Base-by-base conservation (phyloP, 306 rosid species). In the Castanea sativa region DNA sequence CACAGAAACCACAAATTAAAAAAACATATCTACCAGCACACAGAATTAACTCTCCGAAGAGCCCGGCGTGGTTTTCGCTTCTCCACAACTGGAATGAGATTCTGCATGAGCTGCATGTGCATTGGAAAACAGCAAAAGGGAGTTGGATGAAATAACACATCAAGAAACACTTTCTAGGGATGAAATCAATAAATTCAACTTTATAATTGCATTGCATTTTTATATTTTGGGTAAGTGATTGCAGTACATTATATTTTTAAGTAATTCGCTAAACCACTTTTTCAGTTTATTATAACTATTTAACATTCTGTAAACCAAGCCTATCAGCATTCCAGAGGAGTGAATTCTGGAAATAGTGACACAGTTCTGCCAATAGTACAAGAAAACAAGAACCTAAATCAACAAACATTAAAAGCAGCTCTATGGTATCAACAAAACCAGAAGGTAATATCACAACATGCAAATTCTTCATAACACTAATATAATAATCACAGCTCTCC, bases 41-140 rank as follows among this genome's bases (percentile, higher is more conserved):
- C 25, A 73, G 97, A 90, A 78, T 82, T 78, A 20, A 78, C 77
- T 84, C 97, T 90, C 55, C 83, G 83, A 61, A 85, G 92, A 61
- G 23, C 58, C 9, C 67, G 78, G 59, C n/a, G 84, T 12, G 83
- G 86, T 76, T 74, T 83, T 23, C 60, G 69, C 79, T 79, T 86
- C 87, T 86, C 98, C 75, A 15, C 81, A 5, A 88, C 55, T 35
- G 93, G 97, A 82, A 88, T 75, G 32, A 88, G 56, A 29, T 19
- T 83, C 82, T 90, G 84, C 79, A 73, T 56, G 33, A 93, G 92
- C 98, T 93, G 87, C 88, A 86, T n/a, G 73, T 33, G 58, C 43
- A 49, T 49, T 23, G n/a, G 64, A 27, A 38, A 6, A 16, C 51
- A 41, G 19, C 12, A 23, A 55, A 19, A 19, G 20, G 43, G 63